Base-by-base conservation (phyloP, 2,329 filamentous ascomycete genomes). In the Neofusicoccum kwambonambiense region DNA sequence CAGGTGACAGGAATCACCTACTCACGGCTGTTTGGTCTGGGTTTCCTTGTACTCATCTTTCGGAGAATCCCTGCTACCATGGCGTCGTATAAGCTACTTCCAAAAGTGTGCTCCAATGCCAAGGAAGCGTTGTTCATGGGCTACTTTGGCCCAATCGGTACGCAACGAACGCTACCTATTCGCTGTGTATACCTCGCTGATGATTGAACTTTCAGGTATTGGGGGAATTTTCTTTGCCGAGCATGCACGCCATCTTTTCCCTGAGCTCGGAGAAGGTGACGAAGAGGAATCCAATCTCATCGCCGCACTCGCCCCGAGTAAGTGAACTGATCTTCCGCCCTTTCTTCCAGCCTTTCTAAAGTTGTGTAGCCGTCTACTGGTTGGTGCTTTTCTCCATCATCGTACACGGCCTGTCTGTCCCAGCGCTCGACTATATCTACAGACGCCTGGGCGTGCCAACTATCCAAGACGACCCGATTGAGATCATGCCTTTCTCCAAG, bases 91-190 rank as follows among this genome's bases (percentile, higher is more conserved):
- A 84, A 83, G 68, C 74, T 85, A 6, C 85, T 87, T 82, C 84
- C 84, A 0, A 75, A 75, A 2, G 78, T 82, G 0, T 80, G 82
- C 64, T 79, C 79, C n/a, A 75, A 80, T 69, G 86, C 81, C 78
- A 84, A 83, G 68, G 85, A 88, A 66, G 86, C 85, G 0, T 70
- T 88, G 0, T 87, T 88, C 65, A 84, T 87, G 83, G 86, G 86
- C 0, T 87, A 87, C 66, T 81, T 81, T 67, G 79, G 78, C 1
- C 80, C 79, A 11, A 80, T 81, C 45, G 75, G 74, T 76, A n/a
- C 15, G n/a, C 3, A 35, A 60, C 31, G 58, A 15, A n/a, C n/a
- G 12, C 3, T 12, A 2, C 3, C 49, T 22, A 22, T 22, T 6
- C 13, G 5, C 0, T 34, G 1, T 7, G 6, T 1, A 7, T 15